phyloP scores from a whole-genome alignment of 2,329 filamentous ascomycete species.

The Paraphoma chrysanthemicola region DNA sequence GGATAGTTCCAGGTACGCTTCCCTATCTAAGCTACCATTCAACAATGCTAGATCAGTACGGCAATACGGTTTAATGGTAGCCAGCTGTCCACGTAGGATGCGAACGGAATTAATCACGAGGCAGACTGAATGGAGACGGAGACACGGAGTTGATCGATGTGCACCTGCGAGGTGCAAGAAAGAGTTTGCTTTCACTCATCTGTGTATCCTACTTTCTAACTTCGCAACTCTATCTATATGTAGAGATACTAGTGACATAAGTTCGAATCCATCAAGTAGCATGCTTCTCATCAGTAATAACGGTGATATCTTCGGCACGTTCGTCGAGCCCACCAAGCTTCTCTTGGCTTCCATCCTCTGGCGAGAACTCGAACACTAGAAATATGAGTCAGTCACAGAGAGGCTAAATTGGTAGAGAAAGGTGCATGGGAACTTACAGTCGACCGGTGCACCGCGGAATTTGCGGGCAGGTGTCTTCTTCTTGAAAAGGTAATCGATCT shows the following conservation, averaged over 20 bases:
- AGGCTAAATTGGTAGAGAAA: neutral
- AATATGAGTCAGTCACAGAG: conserved; percentile 7
- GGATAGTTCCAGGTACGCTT: too few relatives aligned
- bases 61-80: too few relatives aligned
- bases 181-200: too few relatives aligned
- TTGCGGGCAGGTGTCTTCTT: conserved; percentile 20
- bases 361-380: conserved; percentile 17
- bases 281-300: neutral
- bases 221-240: too few relatives aligned
- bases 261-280: neutral
- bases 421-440: conserved; percentile 13
- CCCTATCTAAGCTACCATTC: too few relatives aligned
- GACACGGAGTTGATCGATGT: too few relatives aligned
- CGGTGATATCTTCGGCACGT: neutral
- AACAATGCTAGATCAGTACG: too few relatives aligned
- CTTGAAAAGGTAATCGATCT: conserved; percentile 49
- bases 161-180: too few relatives aligned
- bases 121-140: too few relatives aligned
- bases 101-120: too few relatives aligned
- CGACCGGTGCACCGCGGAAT: conserved; percentile 11
- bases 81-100: too few relatives aligned
- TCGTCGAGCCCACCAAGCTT: neutral
- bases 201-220: too few relatives aligned
- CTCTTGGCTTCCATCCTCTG: conserved; percentile 12
- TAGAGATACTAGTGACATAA: neutral